Evolutionary conservation across 306 rosid genomes (phyloP), one percentile per base, ranked within the genome.

Genomic region (Vicia villosa): DNA sequence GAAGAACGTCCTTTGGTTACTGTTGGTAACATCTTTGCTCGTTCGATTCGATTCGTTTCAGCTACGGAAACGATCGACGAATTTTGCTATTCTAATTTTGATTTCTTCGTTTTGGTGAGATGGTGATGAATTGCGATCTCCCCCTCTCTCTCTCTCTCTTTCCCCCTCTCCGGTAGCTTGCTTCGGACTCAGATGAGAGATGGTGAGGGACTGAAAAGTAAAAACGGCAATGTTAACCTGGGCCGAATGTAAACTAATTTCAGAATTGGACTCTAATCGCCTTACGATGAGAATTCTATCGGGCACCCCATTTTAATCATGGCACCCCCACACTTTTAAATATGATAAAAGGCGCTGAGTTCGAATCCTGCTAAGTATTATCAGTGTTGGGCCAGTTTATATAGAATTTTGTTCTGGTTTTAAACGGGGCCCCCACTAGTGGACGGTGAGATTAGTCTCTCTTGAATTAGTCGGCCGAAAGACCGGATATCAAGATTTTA

Each of bases 11-110:
- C 95, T 86, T 79, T 95, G 49, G 96, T 84, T 41, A 81, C 79
- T 41, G 95, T 95, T 30, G 99, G 99, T 86, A 95, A 77, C 97
- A 95, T 94, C 83, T 67, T 81, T 70, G 68, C n/a, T 54, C 5
- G n/a, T 12, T 72, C 13, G 57, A 46, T 47, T 52, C 76, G 69
- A 55, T 62, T 55, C 67, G 62, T 40, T 46, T 69, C 58, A 63
- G 76, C 73, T 85, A 47, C 3, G 79, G 67, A 43, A 70, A 62
- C 60, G 82, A 73, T 76, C 85, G 63, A 75, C 66, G 88, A 52
- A 13, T 55, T 55, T 61, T 61, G n/a, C 30, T 30, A 12, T 17
- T 37, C 2, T 62, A 37, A 34, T 63, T 46, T 4, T 62, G 52
- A 16, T 63, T 77, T 43, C 28, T 46, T 24, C 21, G 6, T 63